phyloP scores from a whole-genome alignment of 169 alveolate species.

The Plasmodium gonderi region DNA sequence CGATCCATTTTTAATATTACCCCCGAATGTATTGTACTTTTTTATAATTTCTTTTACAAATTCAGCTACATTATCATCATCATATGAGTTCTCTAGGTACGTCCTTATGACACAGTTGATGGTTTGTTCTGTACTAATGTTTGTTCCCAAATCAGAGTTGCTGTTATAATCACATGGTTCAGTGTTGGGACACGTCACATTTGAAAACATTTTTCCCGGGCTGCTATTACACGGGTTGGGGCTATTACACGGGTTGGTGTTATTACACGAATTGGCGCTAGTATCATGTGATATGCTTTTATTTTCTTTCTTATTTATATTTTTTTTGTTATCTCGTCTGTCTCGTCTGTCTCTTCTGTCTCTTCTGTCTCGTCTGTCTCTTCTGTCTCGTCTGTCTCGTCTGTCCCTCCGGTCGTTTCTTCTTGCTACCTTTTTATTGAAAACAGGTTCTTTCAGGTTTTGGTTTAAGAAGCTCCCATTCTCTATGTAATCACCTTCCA shows the following conservation, averaged over 20 bases:
- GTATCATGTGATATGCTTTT: background rate
- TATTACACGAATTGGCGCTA: background rate
- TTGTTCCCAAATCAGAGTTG: background rate
- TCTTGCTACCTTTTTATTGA: background rate
- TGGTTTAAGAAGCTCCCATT: background rate
- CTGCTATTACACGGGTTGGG: background rate
- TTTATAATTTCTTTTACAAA: background rate
- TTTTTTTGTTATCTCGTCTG: background rate
- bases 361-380: background rate
- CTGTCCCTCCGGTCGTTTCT: background rate
- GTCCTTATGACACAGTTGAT: background rate
- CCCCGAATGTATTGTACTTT: background rate
- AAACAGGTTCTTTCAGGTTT: background rate
- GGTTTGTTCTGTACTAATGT: background rate
- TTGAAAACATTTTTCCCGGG: background rate
- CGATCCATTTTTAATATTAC: background rate
- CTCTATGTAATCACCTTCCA: background rate
- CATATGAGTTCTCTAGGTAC: background rate
- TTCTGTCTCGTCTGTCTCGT: background rate
- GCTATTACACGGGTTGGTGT: background rate
- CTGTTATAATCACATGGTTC: background rate
- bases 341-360: background rate
- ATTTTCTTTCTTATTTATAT: background rate
- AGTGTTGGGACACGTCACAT: background rate
- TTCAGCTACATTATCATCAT: background rate